These are phyloP conservation scores for Geoglossum cookeanum DNA, from an alignment of 2,329 filamentous ascomycete species.

Conservation along the genomic window DNA sequence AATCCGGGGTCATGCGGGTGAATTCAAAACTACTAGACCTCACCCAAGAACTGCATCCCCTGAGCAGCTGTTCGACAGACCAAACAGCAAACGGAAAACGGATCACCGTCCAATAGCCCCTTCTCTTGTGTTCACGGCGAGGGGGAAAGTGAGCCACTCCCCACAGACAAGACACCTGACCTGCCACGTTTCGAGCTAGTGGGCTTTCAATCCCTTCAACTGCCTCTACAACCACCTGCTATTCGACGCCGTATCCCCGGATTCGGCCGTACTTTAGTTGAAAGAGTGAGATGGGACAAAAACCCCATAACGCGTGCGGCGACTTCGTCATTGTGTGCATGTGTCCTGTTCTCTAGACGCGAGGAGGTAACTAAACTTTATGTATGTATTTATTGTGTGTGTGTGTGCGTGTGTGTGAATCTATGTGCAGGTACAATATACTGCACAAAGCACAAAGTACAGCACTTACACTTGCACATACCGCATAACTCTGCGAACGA, in stretches of 20 bases:
- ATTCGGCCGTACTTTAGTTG: not conserved
- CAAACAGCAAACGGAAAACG: not conserved
- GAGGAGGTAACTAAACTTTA: no score
- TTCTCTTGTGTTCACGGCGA: no score
- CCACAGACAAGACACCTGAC: not conserved
- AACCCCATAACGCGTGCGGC: not conserved
- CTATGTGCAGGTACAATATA: no score
- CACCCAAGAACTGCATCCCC: not conserved
- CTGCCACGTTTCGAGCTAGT: not conserved
- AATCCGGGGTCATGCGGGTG: not conserved
- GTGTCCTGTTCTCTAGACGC: no score
- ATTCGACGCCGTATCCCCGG: not conserved
- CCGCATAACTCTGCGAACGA: no score
- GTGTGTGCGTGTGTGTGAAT: no score
- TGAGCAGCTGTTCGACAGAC: not conserved
- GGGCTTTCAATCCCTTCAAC: not conserved
- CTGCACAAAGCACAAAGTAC: no score
- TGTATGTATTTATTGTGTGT: no score
- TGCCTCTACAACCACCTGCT: not conserved
- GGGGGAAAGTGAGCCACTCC: not conserved
- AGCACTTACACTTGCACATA: no score
- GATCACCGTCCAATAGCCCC: no score
- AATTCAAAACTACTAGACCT: not conserved
- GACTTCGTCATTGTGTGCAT: not conserved
- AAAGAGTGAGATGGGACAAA: not conserved